Evolutionary conservation across 2,329 filamentous ascomycete species (phyloP).

Genomic region (Monosporascus sp.): DNA sequence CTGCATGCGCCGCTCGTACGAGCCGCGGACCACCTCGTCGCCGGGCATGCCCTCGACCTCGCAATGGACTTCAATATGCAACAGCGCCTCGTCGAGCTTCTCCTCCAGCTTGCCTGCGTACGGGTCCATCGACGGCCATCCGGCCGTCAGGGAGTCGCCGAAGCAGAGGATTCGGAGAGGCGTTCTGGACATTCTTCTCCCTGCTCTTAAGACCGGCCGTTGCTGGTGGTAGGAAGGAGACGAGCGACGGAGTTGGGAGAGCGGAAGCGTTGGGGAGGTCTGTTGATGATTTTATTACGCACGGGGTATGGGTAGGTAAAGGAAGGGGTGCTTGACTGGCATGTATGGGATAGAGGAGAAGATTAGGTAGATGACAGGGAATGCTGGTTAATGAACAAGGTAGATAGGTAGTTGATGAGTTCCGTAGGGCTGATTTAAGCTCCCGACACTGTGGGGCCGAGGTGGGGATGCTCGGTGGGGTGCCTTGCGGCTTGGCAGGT

Average conservation of each 20-base stretch:
- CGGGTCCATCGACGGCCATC: conserved; percentile 45
- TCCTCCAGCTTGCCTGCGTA: conserved; percentile 46
- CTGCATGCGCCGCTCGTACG: conserved; percentile 26
- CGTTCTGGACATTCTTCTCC: conserved; percentile 20
- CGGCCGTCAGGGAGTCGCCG: conserved; percentile 59
- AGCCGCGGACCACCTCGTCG: conserved; percentile 37
- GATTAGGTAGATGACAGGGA: background rate
- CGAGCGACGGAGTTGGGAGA: too few relatives aligned
- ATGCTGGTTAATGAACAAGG: background rate
- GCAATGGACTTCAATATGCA: conserved; percentile 31
- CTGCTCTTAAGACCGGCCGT: background rate
- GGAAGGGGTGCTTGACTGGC: too few relatives aligned
- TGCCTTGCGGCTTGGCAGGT: background rate
- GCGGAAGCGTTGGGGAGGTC: too few relatives aligned
- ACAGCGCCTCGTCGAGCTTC: conserved; percentile 41
- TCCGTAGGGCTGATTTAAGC: background rate
- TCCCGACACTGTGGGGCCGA: background rate
- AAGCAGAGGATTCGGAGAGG: conserved; percentile 55
- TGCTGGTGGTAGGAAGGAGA: background rate
- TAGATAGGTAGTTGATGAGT: background rate
- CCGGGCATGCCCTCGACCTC: conserved; percentile 46
- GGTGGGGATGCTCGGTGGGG: too few relatives aligned
- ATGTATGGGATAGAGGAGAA: too few relatives aligned
- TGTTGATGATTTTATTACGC: too few relatives aligned
- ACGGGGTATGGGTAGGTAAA: too few relatives aligned